Conservation (phyloP, 2,329 filamentous ascomycete genomes). For the Aspergillus uvarum region DNA sequence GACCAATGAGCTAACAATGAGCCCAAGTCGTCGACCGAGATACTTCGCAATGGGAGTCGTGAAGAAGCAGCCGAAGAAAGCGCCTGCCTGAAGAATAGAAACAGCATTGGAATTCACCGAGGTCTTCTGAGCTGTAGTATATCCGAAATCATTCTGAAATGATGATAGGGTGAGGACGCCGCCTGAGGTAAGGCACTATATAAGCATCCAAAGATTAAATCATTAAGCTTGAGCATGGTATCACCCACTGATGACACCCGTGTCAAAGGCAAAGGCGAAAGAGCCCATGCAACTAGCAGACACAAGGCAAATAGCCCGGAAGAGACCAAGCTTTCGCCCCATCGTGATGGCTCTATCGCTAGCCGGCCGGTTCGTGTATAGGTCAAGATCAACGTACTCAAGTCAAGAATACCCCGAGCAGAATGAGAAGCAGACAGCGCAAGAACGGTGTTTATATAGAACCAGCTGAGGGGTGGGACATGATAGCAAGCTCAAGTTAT, state of each 20-base stretch:
- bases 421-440: neutral
- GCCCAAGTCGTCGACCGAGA: slow-evolving; percentile 45
- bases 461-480: neutral
- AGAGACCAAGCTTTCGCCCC: slow-evolving; percentile 35
- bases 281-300: slow-evolving; percentile 40
- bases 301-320: slow-evolving; percentile 39
- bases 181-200: slow-evolving; percentile 24
- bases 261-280: slow-evolving; percentile 43
- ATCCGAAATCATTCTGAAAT: slow-evolving; percentile 43
- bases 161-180: slow-evolving; percentile 48
- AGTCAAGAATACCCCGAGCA: neutral
- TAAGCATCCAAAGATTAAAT: neutral
- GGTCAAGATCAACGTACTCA: neutral
- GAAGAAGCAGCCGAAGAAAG: slow-evolving; percentile 53
- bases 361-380: neutral
- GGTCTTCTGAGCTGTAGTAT: slow-evolving; percentile 39
- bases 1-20: slow-evolving; percentile 46
- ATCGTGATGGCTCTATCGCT: slow-evolving; percentile 17
- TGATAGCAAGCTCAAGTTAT: neutral
- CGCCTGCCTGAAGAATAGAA: slow-evolving; percentile 51
- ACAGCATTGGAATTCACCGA: slow-evolving; percentile 50
- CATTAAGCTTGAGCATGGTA: neutral
- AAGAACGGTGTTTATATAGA: neutral
- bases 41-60: slow-evolving; percentile 48
- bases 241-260: slow-evolving; percentile 37